These are phyloP conservation scores for Fusarium sp. DNA, from an alignment of 2,329 filamentous ascomycete species.

Conservation along the genomic window DNA sequence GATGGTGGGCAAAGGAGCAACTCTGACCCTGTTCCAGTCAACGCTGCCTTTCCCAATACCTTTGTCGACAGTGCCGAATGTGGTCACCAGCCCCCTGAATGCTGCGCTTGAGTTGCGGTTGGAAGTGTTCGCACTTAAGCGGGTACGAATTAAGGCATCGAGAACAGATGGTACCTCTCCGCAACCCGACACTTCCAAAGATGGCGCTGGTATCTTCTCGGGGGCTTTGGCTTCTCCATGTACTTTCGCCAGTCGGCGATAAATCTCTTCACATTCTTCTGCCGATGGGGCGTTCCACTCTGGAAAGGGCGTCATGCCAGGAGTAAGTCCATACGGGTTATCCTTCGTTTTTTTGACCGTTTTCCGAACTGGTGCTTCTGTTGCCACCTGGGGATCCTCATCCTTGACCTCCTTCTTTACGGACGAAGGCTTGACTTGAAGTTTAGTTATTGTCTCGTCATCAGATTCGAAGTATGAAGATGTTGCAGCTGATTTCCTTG, in stretches of 20 bases:
- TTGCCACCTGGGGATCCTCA: not conserved
- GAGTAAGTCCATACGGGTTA: constrained; percentile 43
- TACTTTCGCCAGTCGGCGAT: constrained; percentile 33
- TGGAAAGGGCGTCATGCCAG: constrained; percentile 41
- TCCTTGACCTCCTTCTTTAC: constrained; percentile 30
- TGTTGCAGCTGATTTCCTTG: constrained; percentile 15
- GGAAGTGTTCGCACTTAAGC: constrained; percentile 42
- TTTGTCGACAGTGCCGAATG: constrained; percentile 37
- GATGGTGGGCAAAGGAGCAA: constrained; percentile 57
- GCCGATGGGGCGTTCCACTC: constrained; percentile 38
- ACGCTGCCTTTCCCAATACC: constrained; percentile 43
- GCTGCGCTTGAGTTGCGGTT: constrained; percentile 42
- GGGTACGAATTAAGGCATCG: constrained; percentile 42
- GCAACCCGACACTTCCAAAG: constrained; percentile 42
- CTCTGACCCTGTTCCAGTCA: constrained; percentile 41
- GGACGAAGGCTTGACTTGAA: not conserved
- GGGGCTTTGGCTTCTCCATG: constrained; percentile 40
- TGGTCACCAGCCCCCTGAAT: constrained; percentile 39
- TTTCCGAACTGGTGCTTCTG: constrained; percentile 24
- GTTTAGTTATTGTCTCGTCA: constrained; percentile 11
- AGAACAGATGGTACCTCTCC: constrained; percentile 42
- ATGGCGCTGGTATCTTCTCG: constrained; percentile 42
- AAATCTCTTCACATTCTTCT: constrained; percentile 38
- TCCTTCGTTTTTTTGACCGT: constrained; percentile 37
- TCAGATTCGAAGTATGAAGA: constrained; percentile 38